Evolutionary conservation across 2,329 filamentous ascomycete genomes (phyloP).

Genomic region (Penicillium sp.): DNA sequence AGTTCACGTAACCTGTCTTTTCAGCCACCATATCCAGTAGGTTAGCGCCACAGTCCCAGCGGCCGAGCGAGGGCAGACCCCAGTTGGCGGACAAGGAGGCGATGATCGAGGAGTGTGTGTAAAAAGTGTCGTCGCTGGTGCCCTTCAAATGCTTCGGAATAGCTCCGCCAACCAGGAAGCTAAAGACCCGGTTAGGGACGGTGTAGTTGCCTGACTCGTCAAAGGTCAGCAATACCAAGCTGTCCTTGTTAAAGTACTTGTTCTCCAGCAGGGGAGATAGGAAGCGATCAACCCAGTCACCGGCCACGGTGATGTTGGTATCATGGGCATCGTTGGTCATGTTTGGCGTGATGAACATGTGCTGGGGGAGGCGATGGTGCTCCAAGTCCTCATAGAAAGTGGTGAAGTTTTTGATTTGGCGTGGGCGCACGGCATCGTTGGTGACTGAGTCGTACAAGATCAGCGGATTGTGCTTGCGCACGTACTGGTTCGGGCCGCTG

Average conservation of each 20-base stretch:
- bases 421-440: conserved; percentile 58
- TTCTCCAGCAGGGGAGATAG: conserved; percentile 68
- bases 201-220: conserved; percentile 74
- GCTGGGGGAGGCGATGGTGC: conserved; percentile 66
- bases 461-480: conserved; percentile 74
- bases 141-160: conserved; percentile 64
- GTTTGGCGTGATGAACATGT: conserved; percentile 54
- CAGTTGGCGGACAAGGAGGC: conserved; percentile 69
- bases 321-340: conserved; percentile 54
- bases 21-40: conserved; percentile 63
- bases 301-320: conserved; percentile 66
- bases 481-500: conserved; percentile 70
- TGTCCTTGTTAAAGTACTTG: conserved; percentile 70
- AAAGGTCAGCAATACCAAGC: conserved; percentile 73
- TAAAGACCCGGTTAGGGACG: conserved; percentile 66
- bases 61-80: conserved; percentile 66
- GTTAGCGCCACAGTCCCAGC: conserved; percentile 71
- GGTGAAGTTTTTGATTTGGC: conserved; percentile 71
- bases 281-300: conserved; percentile 66
- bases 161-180: conserved; percentile 72
- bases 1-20: conserved; percentile 57
- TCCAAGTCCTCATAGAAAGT: conserved; percentile 67
- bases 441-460: conserved; percentile 67
- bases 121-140: conserved; percentile 67
- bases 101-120: conserved; percentile 70